Conservation (phyloP, 139 green algal genomes). For the Eudorina sp. region DNA sequence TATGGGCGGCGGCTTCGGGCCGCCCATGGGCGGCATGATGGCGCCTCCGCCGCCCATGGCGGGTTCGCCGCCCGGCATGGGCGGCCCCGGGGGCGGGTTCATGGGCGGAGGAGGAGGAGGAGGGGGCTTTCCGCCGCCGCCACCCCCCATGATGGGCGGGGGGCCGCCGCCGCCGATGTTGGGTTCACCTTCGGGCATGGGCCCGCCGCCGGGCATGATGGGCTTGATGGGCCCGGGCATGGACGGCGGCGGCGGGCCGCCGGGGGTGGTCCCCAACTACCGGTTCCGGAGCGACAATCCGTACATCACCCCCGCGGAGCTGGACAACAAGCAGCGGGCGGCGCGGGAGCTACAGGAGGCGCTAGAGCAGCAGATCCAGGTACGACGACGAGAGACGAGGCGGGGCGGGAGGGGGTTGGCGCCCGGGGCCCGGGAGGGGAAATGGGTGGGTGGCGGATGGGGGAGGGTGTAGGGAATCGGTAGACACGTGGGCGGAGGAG, state of each 20-base stretch:
- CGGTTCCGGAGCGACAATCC: conserved; percentile 55
- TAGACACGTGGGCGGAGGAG: too few relatives aligned
- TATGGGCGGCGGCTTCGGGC: not conserved
- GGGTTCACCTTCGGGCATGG: not conserved
- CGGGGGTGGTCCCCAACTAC: conserved; percentile 41
- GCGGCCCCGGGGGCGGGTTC: not conserved
- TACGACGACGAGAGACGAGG: not conserved
- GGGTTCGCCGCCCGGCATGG: not conserved
- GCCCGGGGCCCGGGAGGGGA: not conserved
- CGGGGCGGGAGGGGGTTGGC: not conserved
- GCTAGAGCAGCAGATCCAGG: conserved; percentile 52
- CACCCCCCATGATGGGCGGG: not conserved
- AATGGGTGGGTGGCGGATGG: not conserved
- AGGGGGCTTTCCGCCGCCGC: too few relatives aligned
- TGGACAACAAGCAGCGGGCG: conserved; percentile 58
- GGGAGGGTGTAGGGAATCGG: too few relatives aligned
- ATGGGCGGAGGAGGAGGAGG: not conserved
- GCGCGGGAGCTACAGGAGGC: conserved; percentile 57
- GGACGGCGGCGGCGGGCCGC: not conserved
- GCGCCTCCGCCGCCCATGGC: not conserved
- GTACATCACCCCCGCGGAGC: conserved; percentile 49
- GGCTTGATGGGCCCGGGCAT: not conserved
- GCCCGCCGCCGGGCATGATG: conserved; percentile 15
- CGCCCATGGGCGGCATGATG: conserved; percentile 18
- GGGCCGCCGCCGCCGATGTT: not conserved